phyloP scores from a whole-genome alignment of 768 basidiomycete genomes.

The Gloeopeniophorella convolvens region DNA sequence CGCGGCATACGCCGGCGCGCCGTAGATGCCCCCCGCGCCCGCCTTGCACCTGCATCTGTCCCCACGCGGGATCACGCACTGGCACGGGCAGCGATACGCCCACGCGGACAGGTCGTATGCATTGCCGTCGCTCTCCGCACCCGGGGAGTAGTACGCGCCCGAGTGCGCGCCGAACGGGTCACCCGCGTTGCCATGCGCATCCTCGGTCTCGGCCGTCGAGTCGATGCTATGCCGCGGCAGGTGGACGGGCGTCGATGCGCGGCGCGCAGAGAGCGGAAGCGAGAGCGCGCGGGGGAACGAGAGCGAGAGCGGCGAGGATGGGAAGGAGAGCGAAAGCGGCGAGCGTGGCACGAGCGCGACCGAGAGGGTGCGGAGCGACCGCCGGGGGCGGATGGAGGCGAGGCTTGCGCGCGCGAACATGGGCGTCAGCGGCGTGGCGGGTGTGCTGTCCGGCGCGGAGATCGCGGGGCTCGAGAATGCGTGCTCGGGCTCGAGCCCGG shows the following conservation, averaged over 20 bases:
- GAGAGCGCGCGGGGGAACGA: constrained; percentile 5
- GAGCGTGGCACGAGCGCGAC: constrained; percentile 7
- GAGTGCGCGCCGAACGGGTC: constrained; percentile 10
- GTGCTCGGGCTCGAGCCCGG: neutral
- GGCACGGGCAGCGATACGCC: no score
- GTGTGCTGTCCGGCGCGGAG: neutral
- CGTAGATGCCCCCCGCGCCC: neutral
- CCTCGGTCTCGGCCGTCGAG: neutral
- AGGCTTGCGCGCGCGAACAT: neutral
- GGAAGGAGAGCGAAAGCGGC: constrained; percentile 10
- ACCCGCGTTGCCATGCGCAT: neutral
- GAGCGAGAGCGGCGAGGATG: constrained; percentile 10
- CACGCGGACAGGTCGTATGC: constrained; percentile 15
- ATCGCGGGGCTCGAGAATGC: constrained; percentile 1
- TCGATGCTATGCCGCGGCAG: neutral
- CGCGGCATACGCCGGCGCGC: neutral
- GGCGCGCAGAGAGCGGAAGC: constrained; percentile 3
- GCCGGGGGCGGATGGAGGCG: constrained; percentile 2
- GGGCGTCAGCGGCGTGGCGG: constrained; percentile 1
- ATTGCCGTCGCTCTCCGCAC: neutral
- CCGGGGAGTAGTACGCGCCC: constrained; percentile 6
- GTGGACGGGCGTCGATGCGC: neutral
- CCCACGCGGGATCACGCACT: no score
- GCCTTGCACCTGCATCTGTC: neutral
- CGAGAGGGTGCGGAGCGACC: constrained; percentile 7